These are phyloP conservation scores for Brassica carinata DNA, from an alignment of 345 rosid species.

Conservation along the genomic window DNA sequence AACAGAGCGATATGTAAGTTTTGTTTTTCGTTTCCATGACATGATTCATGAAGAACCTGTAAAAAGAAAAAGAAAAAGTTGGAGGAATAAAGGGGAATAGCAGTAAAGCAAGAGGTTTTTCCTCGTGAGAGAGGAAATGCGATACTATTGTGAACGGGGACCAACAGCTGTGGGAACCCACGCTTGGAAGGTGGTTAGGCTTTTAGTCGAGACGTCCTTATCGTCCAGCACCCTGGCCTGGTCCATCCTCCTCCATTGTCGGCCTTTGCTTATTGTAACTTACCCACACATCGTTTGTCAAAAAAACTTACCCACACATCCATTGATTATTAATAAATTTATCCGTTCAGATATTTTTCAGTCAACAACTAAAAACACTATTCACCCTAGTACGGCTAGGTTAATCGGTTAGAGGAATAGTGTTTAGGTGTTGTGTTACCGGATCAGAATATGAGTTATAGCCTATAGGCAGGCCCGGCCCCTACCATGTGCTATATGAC, in stretches of 20 bases:
- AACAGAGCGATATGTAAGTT: neutral
- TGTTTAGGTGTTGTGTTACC: neutral
- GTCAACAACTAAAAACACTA: neutral
- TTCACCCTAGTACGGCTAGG: neutral
- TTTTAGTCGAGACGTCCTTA: constrained; percentile 27
- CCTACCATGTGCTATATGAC: neutral
- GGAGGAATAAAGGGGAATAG: constrained; percentile 8
- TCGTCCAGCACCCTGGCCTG: constrained; percentile 32
- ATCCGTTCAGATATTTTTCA: neutral
- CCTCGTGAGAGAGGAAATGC: constrained; percentile 10
- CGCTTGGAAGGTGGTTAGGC: constrained; percentile 7
- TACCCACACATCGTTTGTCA: neutral
- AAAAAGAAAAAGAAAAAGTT: neutral
- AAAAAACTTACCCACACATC: neutral
- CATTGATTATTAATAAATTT: neutral
- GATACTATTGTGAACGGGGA: constrained; percentile 3
- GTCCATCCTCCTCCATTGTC: constrained; percentile 27
- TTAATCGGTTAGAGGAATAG: neutral
- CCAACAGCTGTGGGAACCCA: neutral
- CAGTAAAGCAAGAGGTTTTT: constrained; percentile 10
- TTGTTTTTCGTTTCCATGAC: neutral
- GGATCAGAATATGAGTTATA: neutral
- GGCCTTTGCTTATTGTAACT: neutral
- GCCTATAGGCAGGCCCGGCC: neutral
- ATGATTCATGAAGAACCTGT: constrained; percentile 14